Evolutionary conservation across 2,329 filamentous ascomycete species (phyloP).

Genomic region (Parastagonospora nodorum): DNA sequence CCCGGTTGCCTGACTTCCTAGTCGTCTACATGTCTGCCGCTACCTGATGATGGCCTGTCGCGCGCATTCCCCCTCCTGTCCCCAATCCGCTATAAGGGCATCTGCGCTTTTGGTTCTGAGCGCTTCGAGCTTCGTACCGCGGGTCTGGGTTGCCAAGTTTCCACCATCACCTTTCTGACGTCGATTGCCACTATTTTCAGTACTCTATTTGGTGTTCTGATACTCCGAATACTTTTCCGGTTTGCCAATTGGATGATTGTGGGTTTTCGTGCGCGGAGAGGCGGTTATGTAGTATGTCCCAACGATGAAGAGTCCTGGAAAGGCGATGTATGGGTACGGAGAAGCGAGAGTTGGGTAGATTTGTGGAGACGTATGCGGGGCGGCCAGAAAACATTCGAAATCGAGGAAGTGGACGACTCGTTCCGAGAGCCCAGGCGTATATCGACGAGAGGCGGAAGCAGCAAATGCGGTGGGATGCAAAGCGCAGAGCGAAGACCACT

Average conservation of each 20-base stretch:
- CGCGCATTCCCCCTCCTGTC: conserved; percentile 47
- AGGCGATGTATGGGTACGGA: conserved; percentile 38
- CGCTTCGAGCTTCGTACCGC: conserved; percentile 53
- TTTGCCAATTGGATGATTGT: conserved; percentile 16
- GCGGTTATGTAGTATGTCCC: conserved; percentile 31
- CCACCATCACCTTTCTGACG: conserved; percentile 53
- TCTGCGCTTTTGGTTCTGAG: conserved; percentile 47
- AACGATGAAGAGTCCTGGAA: conserved; percentile 30
- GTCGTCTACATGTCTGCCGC: conserved; percentile 51
- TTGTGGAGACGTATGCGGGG: conserved; percentile 36
- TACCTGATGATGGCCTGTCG: conserved; percentile 44
- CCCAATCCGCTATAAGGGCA: conserved; percentile 43
- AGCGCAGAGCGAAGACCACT: conserved; percentile 28
- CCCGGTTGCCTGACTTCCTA: background rate
- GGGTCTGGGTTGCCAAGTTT: conserved; percentile 53
- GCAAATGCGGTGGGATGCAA: conserved; percentile 1
- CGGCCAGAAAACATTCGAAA: conserved; percentile 27
- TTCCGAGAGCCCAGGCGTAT: conserved; percentile 24
- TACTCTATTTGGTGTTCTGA: conserved; percentile 46
- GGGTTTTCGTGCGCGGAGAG: conserved; percentile 21
- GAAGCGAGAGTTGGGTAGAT: conserved; percentile 27
- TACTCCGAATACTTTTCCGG: conserved; percentile 39
- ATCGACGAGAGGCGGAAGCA: conserved; percentile 21
- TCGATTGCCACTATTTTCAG: conserved; percentile 50
- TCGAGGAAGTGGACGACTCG: conserved; percentile 31